Conservation (phyloP, 2,329 filamentous ascomycete species). For the Biscogniauxia mediterranea region DNA sequence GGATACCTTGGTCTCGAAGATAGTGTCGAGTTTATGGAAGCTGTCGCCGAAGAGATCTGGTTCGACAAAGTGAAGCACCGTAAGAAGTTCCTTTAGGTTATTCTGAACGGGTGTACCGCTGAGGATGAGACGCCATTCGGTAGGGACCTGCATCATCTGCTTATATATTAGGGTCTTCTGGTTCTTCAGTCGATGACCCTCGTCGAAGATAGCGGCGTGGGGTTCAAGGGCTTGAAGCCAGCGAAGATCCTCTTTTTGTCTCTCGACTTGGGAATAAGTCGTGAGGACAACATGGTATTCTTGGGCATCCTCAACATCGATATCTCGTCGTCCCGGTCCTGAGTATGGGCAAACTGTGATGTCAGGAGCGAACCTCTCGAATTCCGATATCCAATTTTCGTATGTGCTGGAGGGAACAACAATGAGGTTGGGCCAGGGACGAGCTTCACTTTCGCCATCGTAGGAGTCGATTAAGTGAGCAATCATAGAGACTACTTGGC, state of each 20-base stretch:
- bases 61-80: conserved; percentile 91
- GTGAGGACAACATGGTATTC: conserved; percentile 63
- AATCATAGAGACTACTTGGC: conserved; percentile 90
- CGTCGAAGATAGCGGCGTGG: conserved; percentile 75
- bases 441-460: conserved; percentile 29
- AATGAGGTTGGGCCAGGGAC: conserved; percentile 71
- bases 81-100: conserved; percentile 88
- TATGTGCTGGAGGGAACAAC: conserved; percentile 91
- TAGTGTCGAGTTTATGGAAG: conserved; percentile 74
- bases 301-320: conserved; percentile 62
- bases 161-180: conserved; percentile 78
- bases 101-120: conserved; percentile 92
- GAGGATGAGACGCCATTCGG: conserved; percentile 81
- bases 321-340: conserved; percentile 59
- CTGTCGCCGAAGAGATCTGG: conserved; percentile 76
- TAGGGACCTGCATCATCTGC: conserved; percentile 72
- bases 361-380: conserved; percentile 78
- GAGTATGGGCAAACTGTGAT: conserved; percentile 70
- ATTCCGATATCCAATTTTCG: conserved; percentile 94
- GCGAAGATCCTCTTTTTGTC: conserved; percentile 47
- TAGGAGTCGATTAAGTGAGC: conserved; percentile 74
- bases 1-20: conserved; percentile 91
- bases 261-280: conserved; percentile 57
- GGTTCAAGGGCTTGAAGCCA: conserved; percentile 49
- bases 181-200: conserved; percentile 93